phyloP scores from a whole-genome alignment of 305 asterid genomes.

The Lippia alba region DNA sequence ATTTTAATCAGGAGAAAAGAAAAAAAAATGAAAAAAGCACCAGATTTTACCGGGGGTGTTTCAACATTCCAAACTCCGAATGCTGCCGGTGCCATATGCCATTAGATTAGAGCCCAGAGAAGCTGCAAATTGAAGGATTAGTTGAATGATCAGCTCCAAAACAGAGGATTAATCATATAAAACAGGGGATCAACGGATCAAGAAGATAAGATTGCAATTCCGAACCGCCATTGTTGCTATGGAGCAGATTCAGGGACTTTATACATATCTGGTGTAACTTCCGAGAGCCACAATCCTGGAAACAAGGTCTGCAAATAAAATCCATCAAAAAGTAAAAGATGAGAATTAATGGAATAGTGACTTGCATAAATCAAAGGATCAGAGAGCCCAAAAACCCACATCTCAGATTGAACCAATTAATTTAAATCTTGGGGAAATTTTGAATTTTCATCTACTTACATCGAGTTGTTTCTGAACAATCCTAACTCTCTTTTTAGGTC shows the following conservation, averaged over 20 bases:
- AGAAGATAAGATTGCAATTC: background rate
- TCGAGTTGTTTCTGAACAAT: slow-evolving; percentile 71
- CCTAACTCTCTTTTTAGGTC: slow-evolving; percentile 78
- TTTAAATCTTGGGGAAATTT: background rate
- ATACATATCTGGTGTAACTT: slow-evolving; percentile 79
- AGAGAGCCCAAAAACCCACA: background rate
- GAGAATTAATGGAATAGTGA: slow-evolving; percentile 41
- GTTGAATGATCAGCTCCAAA: slow-evolving; percentile 20
- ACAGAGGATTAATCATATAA: background rate
- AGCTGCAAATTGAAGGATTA: slow-evolving; percentile 31
- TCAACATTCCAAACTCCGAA: slow-evolving; percentile 32
- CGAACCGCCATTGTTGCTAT: slow-evolving; percentile 39
- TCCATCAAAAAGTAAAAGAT: background rate
- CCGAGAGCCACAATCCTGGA: slow-evolving; percentile 83
- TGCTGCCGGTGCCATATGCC: slow-evolving; percentile 49
- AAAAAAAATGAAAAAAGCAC: slow-evolving; percentile 31
- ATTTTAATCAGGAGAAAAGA: slow-evolving; percentile 31
- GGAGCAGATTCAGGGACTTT: slow-evolving; percentile 65
- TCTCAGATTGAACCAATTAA: background rate
- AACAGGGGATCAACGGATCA: background rate
- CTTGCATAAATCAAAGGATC: slow-evolving; percentile 9
- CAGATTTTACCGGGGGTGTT: slow-evolving; percentile 20
- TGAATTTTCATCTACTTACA: slow-evolving; percentile 46
- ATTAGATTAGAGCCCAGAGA: slow-evolving; percentile 29
- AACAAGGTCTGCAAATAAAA: slow-evolving; percentile 58